Conservation (phyloP, 805 yeast species). For the Schizosaccharomyces octosporus region DNA sequence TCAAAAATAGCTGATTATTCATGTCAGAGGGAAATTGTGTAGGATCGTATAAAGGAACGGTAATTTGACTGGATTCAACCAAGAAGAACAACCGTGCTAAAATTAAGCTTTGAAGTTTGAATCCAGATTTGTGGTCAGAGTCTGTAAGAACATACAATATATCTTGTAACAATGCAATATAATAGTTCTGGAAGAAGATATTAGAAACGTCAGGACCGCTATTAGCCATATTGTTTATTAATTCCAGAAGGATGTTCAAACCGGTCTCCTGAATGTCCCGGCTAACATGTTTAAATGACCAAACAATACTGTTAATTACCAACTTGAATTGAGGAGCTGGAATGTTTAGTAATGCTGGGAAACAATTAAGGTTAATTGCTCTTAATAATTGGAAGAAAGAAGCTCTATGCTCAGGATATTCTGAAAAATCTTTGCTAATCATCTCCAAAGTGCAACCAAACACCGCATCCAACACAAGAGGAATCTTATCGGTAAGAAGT, state of each 20-base stretch:
- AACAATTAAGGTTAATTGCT: slow-evolving; percentile 64
- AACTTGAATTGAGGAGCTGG: slow-evolving; percentile 83
- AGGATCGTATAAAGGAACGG: slow-evolving; percentile 53
- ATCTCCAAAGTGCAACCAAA: slow-evolving; percentile 84
- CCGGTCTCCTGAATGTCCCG: slow-evolving; percentile 92
- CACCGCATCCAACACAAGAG: slow-evolving; percentile 63
- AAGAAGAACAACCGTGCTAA: slow-evolving; percentile 62
- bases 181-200: slow-evolving; percentile 71
- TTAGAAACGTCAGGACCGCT: slow-evolving; percentile 53
- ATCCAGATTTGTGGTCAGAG: slow-evolving; percentile 93
- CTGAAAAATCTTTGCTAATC: slow-evolving; percentile 88
- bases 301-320: slow-evolving; percentile 75
- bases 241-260: slow-evolving; percentile 55
- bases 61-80: slow-evolving; percentile 51
- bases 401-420: slow-evolving; percentile 92
- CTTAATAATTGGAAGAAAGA: slow-evolving; percentile 79
- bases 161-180: slow-evolving; percentile 71
- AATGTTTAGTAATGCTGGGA: slow-evolving; percentile 62
- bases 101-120: slow-evolving; percentile 63
- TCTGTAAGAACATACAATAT: slow-evolving; percentile 84
- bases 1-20: slow-evolving; percentile 50
- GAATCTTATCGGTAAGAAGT: slow-evolving; percentile 71
- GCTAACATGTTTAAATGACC: slow-evolving; percentile 96
- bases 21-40: slow-evolving; percentile 73
- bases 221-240: slow-evolving; percentile 61